A percentile compares a stretch with the other conserved stretches of the same genome.
Evolutionary conservation across 1,284 basidiomycete genomes (phyloP).

Genomic region (Ganoderma lingzhi): DNA sequence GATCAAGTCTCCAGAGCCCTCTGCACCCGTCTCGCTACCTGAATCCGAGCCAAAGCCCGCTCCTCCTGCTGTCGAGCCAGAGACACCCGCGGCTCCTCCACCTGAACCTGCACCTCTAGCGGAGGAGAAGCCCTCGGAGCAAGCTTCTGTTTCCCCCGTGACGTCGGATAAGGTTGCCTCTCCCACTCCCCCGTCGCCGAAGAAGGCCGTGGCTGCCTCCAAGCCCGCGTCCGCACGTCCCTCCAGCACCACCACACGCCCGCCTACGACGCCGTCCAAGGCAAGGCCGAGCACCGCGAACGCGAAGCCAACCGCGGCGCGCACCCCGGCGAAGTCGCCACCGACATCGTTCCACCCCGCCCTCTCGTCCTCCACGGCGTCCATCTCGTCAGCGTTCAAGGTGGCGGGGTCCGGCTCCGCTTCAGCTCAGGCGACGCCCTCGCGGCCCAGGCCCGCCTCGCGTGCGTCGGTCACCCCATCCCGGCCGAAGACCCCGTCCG

Average conservation of each 20-base stretch:
- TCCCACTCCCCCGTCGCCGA: constrained; percentile 36
- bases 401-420: constrained; percentile 19
- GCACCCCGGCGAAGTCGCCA: constrained; percentile 40
- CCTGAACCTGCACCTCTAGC: constrained; percentile 15
- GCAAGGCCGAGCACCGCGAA: constrained; percentile 26
- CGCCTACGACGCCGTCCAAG: constrained; percentile 41
- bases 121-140: constrained; percentile 33
- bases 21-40: constrained; percentile 10
- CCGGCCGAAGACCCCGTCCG: constrained; percentile 49
- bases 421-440: constrained; percentile 25
- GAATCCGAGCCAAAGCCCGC: constrained; percentile 22
- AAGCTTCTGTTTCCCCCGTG: constrained; percentile 31
- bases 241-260: constrained; percentile 22
- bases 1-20: constrained; percentile 24
- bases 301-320: constrained; percentile 34
- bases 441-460: constrained; percentile 37
- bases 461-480: constrained; percentile 46
- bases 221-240: constrained; percentile 24
- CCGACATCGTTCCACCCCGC: constrained; percentile 39
- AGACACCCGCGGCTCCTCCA: constrained; percentile 14
- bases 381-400: constrained; percentile 32
- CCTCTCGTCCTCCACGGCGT: constrained; percentile 33
- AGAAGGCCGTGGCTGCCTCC: constrained; percentile 33
- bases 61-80: constrained; percentile 10
- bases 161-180: constrained; percentile 26